Evolutionary conservation across 2,329 filamentous ascomycete species (phyloP).

Genomic region (Trichoderma sp.): DNA sequence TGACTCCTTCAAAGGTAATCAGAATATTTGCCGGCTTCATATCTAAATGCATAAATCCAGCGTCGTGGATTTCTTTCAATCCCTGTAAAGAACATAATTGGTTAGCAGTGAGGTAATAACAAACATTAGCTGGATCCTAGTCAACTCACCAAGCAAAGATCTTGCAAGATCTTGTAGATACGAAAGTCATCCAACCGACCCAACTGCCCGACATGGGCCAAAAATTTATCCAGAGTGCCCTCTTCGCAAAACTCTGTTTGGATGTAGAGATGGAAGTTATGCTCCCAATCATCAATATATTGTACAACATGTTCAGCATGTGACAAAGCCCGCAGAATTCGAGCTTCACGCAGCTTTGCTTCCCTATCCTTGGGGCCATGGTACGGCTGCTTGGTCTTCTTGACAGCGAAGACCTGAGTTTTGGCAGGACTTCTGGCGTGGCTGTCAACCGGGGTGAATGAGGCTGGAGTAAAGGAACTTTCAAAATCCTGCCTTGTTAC

Average conservation of each 20-base stretch:
- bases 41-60: slow-evolving; percentile 82
- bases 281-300: slow-evolving; percentile 85
- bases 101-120: slow-evolving; percentile 26
- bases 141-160: slow-evolving; percentile 72
- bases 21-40: slow-evolving; percentile 84
- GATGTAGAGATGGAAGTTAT: slow-evolving; percentile 84
- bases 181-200: slow-evolving; percentile 93
- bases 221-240: slow-evolving; percentile 83
- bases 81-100: slow-evolving; percentile 56
- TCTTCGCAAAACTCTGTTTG: slow-evolving; percentile 97
- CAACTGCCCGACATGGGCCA: slow-evolving; percentile 78
- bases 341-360: slow-evolving; percentile 80
- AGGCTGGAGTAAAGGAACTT: slow-evolving; percentile 43
- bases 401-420: slow-evolving; percentile 80
- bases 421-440: slow-evolving; percentile 56
- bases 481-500: slow-evolving; percentile 55
- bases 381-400: slow-evolving; percentile 84
- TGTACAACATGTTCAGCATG: slow-evolving; percentile 84
- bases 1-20: slow-evolving; percentile 75
- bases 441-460: slow-evolving; percentile 48
- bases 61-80: slow-evolving; percentile 84
- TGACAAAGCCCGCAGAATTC: slow-evolving; percentile 73
- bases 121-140: background rate
- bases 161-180: slow-evolving; percentile 96
- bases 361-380: slow-evolving; percentile 78